Evolutionary conservation across 2,329 filamentous ascomycete genomes (phyloP).

Genomic region (Fusarium poae): DNA sequence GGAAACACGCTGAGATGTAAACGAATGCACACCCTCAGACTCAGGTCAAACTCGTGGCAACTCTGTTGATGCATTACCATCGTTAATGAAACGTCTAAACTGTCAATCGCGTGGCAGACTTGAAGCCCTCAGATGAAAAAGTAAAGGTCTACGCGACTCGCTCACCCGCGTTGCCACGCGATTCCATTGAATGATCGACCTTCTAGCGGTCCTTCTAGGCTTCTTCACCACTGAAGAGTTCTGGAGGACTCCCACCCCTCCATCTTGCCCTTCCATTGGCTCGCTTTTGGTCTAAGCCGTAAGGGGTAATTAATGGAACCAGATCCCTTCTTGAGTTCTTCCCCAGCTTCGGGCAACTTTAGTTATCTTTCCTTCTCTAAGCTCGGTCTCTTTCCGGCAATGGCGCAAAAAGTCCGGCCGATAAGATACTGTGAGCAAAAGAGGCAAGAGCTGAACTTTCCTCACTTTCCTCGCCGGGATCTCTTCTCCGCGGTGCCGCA

Average conservation of each 20-base stretch:
- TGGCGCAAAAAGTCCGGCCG: slow-evolving; percentile 9
- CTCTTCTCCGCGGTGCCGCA: slow-evolving; percentile 21
- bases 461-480: background rate
- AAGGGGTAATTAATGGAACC: slow-evolving; percentile 13
- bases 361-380: slow-evolving; percentile 2
- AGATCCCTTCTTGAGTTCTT: slow-evolving; percentile 1
- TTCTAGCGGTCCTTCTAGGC: slow-evolving; percentile 2
- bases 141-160: slow-evolving; percentile 31
- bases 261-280: slow-evolving; percentile 7
- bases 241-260: slow-evolving; percentile 20
- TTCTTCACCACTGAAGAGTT: slow-evolving; percentile 1
- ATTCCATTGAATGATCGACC: background rate
- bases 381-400: slow-evolving; percentile 23
- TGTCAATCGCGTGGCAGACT: slow-evolving; percentile 42
- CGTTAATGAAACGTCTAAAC: slow-evolving; percentile 31
- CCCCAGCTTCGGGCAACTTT: slow-evolving; percentile 32
- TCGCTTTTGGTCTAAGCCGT: background rate
- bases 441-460: slow-evolving; percentile 5
- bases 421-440: slow-evolving; percentile 2
- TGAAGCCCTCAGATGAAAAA: background rate
- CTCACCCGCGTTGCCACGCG: slow-evolving; percentile 18
- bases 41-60: slow-evolving; percentile 19
- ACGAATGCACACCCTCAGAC: background rate
- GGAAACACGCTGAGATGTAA: slow-evolving; percentile 1
- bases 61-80: slow-evolving; percentile 21